Evolutionary conservation across 306 rosid species (phyloP).

Genomic region (Trifolium pratense): DNA sequence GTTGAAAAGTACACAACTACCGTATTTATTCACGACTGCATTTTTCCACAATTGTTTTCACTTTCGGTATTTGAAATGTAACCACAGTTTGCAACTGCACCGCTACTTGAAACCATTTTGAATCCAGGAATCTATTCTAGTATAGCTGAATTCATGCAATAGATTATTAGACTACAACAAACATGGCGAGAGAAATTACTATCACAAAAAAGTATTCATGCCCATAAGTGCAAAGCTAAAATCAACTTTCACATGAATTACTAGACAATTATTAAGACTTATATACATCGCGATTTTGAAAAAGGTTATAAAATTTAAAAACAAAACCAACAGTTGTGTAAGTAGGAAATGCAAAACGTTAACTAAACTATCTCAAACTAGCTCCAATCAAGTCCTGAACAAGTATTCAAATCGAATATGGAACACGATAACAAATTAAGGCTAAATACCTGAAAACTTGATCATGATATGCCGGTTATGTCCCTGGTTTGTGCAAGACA

Average conservation of each 20-base stretch:
- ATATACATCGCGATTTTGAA: neutral
- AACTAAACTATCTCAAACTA: too few species aligned
- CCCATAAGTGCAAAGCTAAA: neutral
- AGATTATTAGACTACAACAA: neutral
- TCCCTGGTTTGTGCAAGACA: neutral
- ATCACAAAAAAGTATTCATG: conserved; percentile 2
- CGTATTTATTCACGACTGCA: neutral
- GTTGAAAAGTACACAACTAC: neutral
- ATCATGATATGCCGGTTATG: neutral
- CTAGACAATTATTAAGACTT: too few species aligned
- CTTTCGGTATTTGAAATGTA: neutral
- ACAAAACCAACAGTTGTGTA: neutral
- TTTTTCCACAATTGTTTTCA: neutral
- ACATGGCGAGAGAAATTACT: neutral
- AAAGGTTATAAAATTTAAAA: too few species aligned
- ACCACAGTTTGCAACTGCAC: neutral
- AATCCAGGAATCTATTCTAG: neutral
- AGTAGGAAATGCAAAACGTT: too few species aligned
- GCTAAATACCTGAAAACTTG: neutral
- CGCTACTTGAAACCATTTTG: neutral
- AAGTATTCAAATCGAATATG: neutral
- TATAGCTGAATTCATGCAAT: neutral
- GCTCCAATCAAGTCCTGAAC: too few species aligned
- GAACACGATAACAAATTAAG: neutral
- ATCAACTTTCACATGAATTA: too few species aligned